Evolutionary conservation across 441 rosid species (phyloP).

Genomic region (Biscutella auriculata): DNA sequence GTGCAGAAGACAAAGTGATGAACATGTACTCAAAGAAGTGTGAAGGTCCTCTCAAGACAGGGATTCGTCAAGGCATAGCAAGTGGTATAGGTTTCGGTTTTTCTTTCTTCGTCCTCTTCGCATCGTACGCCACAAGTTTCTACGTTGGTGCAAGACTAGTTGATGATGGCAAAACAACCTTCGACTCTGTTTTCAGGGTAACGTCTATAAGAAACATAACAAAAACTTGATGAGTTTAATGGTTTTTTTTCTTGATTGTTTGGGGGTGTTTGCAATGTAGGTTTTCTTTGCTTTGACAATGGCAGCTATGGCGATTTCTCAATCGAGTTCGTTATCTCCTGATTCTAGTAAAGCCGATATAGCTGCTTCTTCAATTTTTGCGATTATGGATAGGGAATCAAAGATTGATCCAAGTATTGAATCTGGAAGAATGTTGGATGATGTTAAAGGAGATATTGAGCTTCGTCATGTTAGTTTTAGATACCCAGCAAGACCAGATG

Average conservation of each 20-base stretch:
- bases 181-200: conserved; percentile 34
- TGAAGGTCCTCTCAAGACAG: conserved; percentile 33
- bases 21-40: conserved; percentile 37
- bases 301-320: conserved; percentile 31
- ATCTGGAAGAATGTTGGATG: conserved; percentile 24
- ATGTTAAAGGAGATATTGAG: conserved; percentile 35
- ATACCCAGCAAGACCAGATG: conserved; percentile 38
- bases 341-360: conserved; percentile 29
- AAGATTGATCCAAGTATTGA: conserved; percentile 35
- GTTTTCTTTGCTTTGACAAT: conserved; percentile 35
- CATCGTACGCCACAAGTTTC: conserved; percentile 30
- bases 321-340: conserved; percentile 33
- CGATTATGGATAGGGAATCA: conserved; percentile 28
- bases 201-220: too few relatives aligned
- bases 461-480: conserved; percentile 30
- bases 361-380: conserved; percentile 33
- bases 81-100: conserved; percentile 39
- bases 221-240: too few relatives aligned
- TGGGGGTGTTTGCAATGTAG: conserved; percentile 17
- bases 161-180: conserved; percentile 28
- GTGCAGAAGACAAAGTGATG: conserved; percentile 46
- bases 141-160: conserved; percentile 39
- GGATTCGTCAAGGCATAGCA: conserved; percentile 35
- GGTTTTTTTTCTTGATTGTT: too few relatives aligned
- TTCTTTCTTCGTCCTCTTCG: conserved; percentile 31